A percentile compares a stretch with the other conserved stretches of the same genome.
These are phyloP conservation scores for Alternaria gaisen DNA, from an alignment of 2,329 filamentous ascomycete genomes.

Conservation along the genomic window DNA sequence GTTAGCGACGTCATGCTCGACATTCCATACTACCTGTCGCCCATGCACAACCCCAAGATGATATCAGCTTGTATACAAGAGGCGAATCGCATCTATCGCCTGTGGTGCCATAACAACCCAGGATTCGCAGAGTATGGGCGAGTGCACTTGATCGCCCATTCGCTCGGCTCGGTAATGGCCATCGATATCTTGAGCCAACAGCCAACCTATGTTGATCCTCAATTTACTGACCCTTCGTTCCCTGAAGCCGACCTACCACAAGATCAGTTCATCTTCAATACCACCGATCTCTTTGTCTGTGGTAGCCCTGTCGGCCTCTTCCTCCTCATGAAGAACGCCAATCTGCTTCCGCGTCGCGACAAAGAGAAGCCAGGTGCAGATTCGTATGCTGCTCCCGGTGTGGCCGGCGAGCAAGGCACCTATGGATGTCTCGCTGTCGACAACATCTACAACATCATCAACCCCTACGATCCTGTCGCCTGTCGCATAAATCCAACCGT, in stretches of 20 bases:
- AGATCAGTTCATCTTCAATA: slow-evolving; percentile 85
- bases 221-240: slow-evolving; percentile 44
- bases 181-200: slow-evolving; percentile 90
- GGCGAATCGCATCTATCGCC: slow-evolving; percentile 91
- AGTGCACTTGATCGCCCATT: slow-evolving; percentile 93
- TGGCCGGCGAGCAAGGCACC: slow-evolving; percentile 79
- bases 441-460: slow-evolving; percentile 95
- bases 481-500: slow-evolving; percentile 92
- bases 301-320: slow-evolving; percentile 95
- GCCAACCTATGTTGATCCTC: slow-evolving; percentile 72
- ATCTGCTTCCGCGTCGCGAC: slow-evolving; percentile 78
- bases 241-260: slow-evolving; percentile 59
- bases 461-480: slow-evolving; percentile 80
- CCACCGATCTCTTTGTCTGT: slow-evolving; percentile 85
- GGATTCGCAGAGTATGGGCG: slow-evolving; percentile 81
- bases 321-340: slow-evolving; percentile 78
- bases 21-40: slow-evolving; percentile 96
- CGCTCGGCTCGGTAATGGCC: slow-evolving; percentile 92
- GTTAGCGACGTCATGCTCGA: slow-evolving; percentile 99
- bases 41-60: slow-evolving; percentile 91
- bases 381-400: slow-evolving; percentile 58
- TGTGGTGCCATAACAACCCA: slow-evolving; percentile 95
- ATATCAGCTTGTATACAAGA: slow-evolving; percentile 86
- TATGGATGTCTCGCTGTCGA: slow-evolving; percentile 94
- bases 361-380: slow-evolving; percentile 79